phyloP scores from a whole-genome alignment of 2,329 filamentous ascomycete genomes.

The Thielaviopsis ethacetica region DNA sequence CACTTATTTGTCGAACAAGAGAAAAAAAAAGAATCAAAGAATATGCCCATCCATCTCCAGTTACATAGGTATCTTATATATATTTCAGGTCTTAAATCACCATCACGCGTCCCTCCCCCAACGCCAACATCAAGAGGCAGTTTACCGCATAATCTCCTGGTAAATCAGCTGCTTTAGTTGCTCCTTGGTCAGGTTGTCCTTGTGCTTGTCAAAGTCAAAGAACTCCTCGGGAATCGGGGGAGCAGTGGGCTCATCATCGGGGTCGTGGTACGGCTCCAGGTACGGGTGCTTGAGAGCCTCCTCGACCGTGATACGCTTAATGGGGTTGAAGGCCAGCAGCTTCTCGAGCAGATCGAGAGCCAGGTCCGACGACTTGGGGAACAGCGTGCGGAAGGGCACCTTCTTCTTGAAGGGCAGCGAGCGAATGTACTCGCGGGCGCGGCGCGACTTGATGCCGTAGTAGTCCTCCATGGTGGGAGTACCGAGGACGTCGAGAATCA shows the following conservation, averaged over 20 bases:
- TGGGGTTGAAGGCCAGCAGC: constrained; percentile 95
- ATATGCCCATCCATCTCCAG: too few relatives aligned
- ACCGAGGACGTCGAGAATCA: constrained; percentile 94
- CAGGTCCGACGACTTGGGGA: constrained; percentile 76
- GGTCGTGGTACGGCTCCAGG: constrained; percentile 95
- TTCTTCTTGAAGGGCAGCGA: constrained; percentile 93
- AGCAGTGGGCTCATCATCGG: constrained; percentile 81
- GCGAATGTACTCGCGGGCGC: constrained; percentile 97
- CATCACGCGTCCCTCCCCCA: too few relatives aligned
- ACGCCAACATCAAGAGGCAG: too few relatives aligned
- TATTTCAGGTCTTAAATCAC: too few relatives aligned
- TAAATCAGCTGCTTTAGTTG: constrained; percentile 96
- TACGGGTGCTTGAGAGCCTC: constrained; percentile 92
- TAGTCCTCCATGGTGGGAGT: constrained; percentile 94
- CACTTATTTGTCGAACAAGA: too few relatives aligned
- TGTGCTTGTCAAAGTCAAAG: constrained; percentile 99
- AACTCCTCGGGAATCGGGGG: constrained; percentile 96
- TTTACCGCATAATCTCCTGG: constrained; percentile 72
- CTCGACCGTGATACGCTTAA: constrained; percentile 83
- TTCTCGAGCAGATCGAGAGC: constrained; percentile 87
- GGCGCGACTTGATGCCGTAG: constrained; percentile 80
- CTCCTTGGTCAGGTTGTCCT: constrained; percentile 96
- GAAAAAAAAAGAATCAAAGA: too few relatives aligned
- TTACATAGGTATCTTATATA: too few relatives aligned
- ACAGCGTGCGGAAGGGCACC: constrained; percentile 72